Percentiles rank a stretch among this genome's conserved stretches.
phyloP scores from a whole-genome alignment of 148 eudicot species.

The Chenopodium quinoa region DNA sequence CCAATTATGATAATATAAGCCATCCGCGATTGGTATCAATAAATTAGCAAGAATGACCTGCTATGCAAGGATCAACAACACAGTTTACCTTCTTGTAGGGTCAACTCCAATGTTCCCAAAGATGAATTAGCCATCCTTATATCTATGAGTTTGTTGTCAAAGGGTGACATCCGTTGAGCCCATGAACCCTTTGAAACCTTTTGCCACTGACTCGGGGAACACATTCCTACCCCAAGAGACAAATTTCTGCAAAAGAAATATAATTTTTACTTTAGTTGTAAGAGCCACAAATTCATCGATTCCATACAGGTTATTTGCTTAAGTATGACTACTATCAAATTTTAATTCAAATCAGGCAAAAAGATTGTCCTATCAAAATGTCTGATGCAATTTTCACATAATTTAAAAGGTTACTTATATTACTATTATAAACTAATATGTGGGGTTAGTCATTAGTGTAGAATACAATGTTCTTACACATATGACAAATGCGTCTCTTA shows the following conservation, averaged over 20 bases:
- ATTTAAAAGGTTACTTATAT: neutral
- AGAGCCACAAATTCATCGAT: conserved; percentile 2
- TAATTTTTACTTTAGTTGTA: neutral
- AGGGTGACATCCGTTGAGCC: conserved; percentile 84
- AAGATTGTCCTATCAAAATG: neutral
- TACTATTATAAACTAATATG: neutral
- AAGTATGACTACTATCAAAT: neutral
- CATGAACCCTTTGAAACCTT: conserved; percentile 66
- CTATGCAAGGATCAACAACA: neutral
- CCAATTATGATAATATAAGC: neutral
- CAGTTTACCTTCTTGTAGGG: conserved; percentile 63
- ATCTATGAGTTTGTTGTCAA: conserved; percentile 77
- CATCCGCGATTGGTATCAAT: neutral
- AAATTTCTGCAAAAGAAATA: conserved; percentile 51
- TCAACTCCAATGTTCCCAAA: conserved; percentile 47
- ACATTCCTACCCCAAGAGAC: conserved; percentile 84
- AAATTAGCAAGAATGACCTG: neutral
- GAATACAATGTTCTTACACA: no score
- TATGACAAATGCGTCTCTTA: neutral
- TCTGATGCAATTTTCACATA: neutral
- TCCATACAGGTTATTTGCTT: neutral
- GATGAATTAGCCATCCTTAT: conserved; percentile 52
- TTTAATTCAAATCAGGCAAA: neutral
- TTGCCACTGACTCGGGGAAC: conserved; percentile 77
- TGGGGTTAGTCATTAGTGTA: neutral